Evolutionary conservation across 2,329 filamentous ascomycete genomes (phyloP).

Genomic region (Claviceps arundinis): DNA sequence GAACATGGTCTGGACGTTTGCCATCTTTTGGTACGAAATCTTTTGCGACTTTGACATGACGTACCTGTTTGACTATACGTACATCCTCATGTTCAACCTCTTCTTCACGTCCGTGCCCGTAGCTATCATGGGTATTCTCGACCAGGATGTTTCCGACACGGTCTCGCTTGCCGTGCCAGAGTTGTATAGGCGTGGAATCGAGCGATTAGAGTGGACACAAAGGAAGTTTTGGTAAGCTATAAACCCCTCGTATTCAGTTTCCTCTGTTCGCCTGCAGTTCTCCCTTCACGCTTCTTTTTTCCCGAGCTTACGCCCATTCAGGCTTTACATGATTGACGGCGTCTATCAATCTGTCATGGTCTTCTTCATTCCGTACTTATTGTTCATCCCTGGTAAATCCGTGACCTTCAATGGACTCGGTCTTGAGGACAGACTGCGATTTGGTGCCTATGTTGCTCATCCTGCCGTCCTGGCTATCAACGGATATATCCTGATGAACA

Average conservation of each 20-base stretch:
- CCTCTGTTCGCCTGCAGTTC: too few relatives aligned
- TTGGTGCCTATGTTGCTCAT: conserved; percentile 78
- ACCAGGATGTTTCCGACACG: conserved; percentile 90
- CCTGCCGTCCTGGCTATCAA: conserved; percentile 83
- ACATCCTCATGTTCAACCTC: conserved; percentile 92
- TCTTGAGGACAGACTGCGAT: conserved; percentile 65
- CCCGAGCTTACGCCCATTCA: conserved; percentile 19
- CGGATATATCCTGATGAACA: conserved; percentile 88
- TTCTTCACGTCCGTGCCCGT: conserved; percentile 93
- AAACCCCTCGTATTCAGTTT: neutral
- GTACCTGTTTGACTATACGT: conserved; percentile 95
- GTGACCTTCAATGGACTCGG: conserved; percentile 60
- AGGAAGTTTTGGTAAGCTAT: conserved; percentile 77
- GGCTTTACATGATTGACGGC: conserved; percentile 89
- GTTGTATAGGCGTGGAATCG: conserved; percentile 88
- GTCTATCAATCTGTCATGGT: conserved; percentile 87
- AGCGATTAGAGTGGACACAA: conserved; percentile 92
- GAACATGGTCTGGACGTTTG: conserved; percentile 96
- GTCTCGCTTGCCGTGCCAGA: conserved; percentile 91
- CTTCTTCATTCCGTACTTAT: conserved; percentile 83
- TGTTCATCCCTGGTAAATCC: conserved; percentile 57
- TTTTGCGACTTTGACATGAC: conserved; percentile 94
- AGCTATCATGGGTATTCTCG: conserved; percentile 88
- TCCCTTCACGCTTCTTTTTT: too few relatives aligned
- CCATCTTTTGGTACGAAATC: conserved; percentile 95